Base-by-base conservation (phyloP, 176 grass and related monocot species). In the Avena atlantica region DNA sequence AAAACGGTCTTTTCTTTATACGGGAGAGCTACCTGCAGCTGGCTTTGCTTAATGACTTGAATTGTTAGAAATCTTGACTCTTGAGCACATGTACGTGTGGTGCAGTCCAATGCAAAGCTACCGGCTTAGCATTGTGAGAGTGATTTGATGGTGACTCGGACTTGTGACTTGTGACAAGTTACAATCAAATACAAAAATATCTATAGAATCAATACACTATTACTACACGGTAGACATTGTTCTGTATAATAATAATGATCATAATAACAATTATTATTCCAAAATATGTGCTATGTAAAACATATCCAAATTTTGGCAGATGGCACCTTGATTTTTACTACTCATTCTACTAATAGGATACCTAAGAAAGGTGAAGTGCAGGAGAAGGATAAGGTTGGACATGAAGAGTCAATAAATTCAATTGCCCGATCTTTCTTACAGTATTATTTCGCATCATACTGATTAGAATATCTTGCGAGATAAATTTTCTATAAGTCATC, bases 121-220 rank as follows among this genome's bases (percentile, higher is more conserved):
- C 25, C 19, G 17, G 1, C 61, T 47, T 80, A 66, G 68, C 40
- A 7, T 15, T 64, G 44, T 71, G 12, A 31, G 11, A 4, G 8
- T 34, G 63, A 66, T 45, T 40, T 53, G 87, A 79, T 72, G 81
- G 12, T 6, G 48, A 73, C 53, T 61, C 81, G 20, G 25, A 40
- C 2, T 45, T 55, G 13, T 51, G 44, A 25, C 2, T 45, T 55
- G 13, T 51, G 44, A 25, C 2, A 51, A 79, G 44, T 79, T 45
- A 72, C 74, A 84, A 59, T 84, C 63, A 52, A 78, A 7, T 70
- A 31, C 37, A 70, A 52, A 25, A 79, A 14, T 56, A 89, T 83
- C 13, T 40, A n/a, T 31, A 6, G 13, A 74, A 53, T 64, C 56
- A 65, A 51, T 62, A 37, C 2, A 29, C 0, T 48, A 29, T 0